phyloP scores from a whole-genome alignment of 805 yeast genomes.

The Starmerella sirachaensis region DNA sequence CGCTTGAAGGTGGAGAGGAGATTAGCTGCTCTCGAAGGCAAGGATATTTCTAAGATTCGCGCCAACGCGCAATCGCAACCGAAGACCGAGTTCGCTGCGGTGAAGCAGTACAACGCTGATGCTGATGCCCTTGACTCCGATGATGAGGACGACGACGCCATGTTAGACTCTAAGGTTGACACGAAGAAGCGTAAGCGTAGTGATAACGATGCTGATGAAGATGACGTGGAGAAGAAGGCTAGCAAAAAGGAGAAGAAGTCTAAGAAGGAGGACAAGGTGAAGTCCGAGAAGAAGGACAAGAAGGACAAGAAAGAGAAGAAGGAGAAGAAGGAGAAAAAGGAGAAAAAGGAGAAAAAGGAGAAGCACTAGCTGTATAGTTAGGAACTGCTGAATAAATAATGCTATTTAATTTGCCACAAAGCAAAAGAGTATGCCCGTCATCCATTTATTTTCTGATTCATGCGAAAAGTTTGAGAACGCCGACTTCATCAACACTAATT shows the following conservation, averaged over 20 bases:
- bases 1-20: slow-evolving; percentile 91
- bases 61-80: slow-evolving; percentile 62
- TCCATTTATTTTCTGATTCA: slow-evolving; percentile 3
- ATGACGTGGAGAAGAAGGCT: slow-evolving; percentile 19
- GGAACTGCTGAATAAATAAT: neutral
- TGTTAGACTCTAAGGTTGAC: slow-evolving; percentile 19
- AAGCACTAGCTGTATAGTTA: slow-evolving; percentile 5
- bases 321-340: slow-evolving; percentile 20
- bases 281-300: slow-evolving; percentile 3
- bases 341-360: slow-evolving; percentile 18
- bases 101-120: slow-evolving; percentile 84
- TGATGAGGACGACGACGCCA: slow-evolving; percentile 33
- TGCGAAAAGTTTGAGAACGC: slow-evolving; percentile 44
- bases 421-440: too few relatives aligned
- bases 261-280: slow-evolving; percentile 21
- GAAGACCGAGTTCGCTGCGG: slow-evolving; percentile 76
- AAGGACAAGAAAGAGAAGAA: slow-evolving; percentile 13
- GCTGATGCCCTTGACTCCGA: slow-evolving; percentile 62
- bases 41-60: slow-evolving; percentile 75
- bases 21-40: slow-evolving; percentile 89
- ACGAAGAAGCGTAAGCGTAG: slow-evolving; percentile 18
- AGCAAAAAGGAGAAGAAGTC: slow-evolving; percentile 15
- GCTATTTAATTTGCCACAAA: too few relatives aligned
- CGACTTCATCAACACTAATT: slow-evolving; percentile 55
- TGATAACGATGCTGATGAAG: slow-evolving; percentile 17